These are phyloP conservation scores for Geranium incanum DNA, from an alignment of 441 rosid genomes.

Conservation along the genomic window DNA sequence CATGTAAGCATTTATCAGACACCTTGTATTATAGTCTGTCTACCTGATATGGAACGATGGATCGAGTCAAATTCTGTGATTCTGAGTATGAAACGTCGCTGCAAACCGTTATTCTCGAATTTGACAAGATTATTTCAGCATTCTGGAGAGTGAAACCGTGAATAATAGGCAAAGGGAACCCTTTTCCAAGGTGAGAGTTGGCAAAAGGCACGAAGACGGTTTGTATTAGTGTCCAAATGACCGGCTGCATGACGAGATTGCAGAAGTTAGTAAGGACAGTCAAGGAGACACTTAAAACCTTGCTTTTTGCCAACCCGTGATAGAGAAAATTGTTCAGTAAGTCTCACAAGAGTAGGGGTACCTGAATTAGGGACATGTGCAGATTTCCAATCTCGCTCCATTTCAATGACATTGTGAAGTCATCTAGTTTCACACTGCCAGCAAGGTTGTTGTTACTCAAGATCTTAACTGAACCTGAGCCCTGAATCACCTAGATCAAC, in stretches of 20 bases:
- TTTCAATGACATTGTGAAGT: constrained; percentile 46
- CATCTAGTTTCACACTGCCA: constrained; percentile 40
- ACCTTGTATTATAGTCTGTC: constrained; percentile 2
- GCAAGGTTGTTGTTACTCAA: constrained; percentile 37
- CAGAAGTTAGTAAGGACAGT: neutral
- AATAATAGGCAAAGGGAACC: constrained; percentile 58
- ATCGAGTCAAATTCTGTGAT: neutral
- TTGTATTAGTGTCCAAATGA: constrained; percentile 39
- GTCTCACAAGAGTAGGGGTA: constrained; percentile 14
- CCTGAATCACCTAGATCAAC: constrained; percentile 39
- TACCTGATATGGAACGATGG: neutral
- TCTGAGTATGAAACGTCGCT: constrained; percentile 37
- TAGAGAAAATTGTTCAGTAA: neutral
- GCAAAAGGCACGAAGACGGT: constrained; percentile 51
- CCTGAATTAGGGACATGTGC: constrained; percentile 46
- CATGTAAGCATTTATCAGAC: neutral
- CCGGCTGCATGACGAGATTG: constrained; percentile 32
- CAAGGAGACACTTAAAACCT: no score
- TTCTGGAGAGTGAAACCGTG: constrained; percentile 39
- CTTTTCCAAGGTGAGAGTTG: constrained; percentile 46
- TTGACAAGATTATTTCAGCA: constrained; percentile 36
- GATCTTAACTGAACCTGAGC: constrained; percentile 49
- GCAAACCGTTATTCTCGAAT: constrained; percentile 40
- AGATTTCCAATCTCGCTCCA: constrained; percentile 58
- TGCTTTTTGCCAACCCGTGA: no score